Percentiles rank a stretch among this genome's conserved stretches.
These are phyloP conservation scores for Trichoderma aggressivum DNA, from an alignment of 2,329 filamentous ascomycete genomes.

Conservation along the genomic window DNA sequence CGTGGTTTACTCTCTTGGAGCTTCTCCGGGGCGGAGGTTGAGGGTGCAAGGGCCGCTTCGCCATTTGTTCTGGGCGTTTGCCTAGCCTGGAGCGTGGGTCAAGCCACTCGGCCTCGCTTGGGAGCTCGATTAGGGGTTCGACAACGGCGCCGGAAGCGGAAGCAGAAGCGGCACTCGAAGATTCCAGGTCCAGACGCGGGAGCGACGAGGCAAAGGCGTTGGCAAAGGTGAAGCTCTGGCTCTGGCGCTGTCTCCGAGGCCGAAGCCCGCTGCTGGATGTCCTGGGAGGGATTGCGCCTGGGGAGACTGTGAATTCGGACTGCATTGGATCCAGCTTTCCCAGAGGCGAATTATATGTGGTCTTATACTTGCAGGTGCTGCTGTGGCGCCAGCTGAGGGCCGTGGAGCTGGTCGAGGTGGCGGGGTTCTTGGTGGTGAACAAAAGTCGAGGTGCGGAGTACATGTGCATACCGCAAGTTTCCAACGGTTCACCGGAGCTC, in stretches of 20 bases:
- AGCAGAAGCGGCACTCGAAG: not conserved
- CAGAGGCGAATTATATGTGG: not conserved
- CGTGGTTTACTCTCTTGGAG: conserved; percentile 11
- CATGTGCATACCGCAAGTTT: not conserved
- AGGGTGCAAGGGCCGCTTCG: conserved; percentile 2
- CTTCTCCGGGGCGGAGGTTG: conserved; percentile 11
- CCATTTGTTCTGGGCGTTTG: conserved; percentile 23
- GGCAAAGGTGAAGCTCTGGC: conserved; percentile 13
- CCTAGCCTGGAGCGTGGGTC: conserved; percentile 22
- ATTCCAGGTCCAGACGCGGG: conserved; percentile 20
- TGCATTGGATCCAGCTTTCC: not conserved
- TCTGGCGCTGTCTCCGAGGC: conserved; percentile 29
- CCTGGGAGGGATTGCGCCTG: conserved; percentile 67
- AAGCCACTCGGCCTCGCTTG: conserved; percentile 51
- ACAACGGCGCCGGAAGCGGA: conserved; percentile 33
- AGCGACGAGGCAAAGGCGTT: conserved; percentile 21
- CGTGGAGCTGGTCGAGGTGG: not conserved
- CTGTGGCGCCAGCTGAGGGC: not conserved
- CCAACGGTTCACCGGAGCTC: not conserved
- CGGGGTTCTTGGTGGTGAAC: not conserved
- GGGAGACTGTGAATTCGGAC: conserved; percentile 30
- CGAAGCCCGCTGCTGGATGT: conserved; percentile 53
- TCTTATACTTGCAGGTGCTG: not conserved
- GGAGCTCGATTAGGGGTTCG: conserved; percentile 52
- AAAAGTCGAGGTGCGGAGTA: not conserved